Evolutionary conservation across 1,284 basidiomycete genomes (phyloP).

Genomic region (Moniliophthora roreri): DNA sequence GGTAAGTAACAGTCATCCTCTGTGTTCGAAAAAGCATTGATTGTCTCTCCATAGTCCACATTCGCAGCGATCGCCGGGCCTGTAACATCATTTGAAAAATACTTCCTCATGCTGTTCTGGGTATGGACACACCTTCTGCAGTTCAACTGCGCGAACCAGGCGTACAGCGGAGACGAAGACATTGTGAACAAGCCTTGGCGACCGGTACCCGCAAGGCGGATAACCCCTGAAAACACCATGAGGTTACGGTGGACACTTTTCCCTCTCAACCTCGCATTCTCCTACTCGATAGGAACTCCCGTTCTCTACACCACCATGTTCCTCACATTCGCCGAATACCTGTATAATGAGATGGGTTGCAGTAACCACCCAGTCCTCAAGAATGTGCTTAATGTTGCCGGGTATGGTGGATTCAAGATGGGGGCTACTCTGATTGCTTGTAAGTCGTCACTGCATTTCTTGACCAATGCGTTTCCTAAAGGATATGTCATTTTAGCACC

Average conservation of each 20-base stretch:
- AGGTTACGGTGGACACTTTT: conserved; percentile 29
- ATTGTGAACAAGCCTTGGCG: conserved; percentile 33
- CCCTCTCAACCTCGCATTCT: conserved; percentile 25
- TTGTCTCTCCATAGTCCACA: not conserved
- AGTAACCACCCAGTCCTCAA: conserved; percentile 24
- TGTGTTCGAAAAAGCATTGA: not conserved
- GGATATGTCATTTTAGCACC: not conserved
- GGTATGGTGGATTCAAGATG: conserved; percentile 30
- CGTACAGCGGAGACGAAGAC: conserved; percentile 29
- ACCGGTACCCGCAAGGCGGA: conserved; percentile 32
- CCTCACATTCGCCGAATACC: conserved; percentile 18
- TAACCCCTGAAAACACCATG: conserved; percentile 20
- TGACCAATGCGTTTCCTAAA: not conserved
- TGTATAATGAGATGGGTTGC: conserved; percentile 27
- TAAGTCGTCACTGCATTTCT: conserved; percentile 13
- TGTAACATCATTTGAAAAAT: not conserved
- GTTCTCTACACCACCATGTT: conserved; percentile 20
- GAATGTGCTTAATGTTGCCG: conserved; percentile 28
- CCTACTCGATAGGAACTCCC: conserved; percentile 18
- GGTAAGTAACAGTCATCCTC: not conserved
- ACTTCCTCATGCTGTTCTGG: conserved; percentile 25
- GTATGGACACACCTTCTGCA: conserved; percentile 44
- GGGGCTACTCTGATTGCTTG: conserved; percentile 32
- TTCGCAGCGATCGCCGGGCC: not conserved
- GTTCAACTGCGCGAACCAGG: conserved; percentile 42